Evolutionary conservation across 306 rosid genomes (phyloP).

Genomic region (Malus fusca): DNA sequence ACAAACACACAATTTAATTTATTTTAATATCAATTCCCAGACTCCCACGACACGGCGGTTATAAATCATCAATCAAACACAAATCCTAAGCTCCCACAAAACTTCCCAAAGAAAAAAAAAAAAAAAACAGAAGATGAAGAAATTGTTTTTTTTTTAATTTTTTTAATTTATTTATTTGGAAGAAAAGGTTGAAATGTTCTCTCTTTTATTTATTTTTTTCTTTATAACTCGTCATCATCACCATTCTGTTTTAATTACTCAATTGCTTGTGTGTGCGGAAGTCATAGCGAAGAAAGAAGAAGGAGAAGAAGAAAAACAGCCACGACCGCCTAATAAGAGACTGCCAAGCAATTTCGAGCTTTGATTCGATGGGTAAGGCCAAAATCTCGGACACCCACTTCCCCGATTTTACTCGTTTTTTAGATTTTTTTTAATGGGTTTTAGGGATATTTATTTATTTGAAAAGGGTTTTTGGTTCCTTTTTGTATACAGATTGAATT

Average conservation of each 20-base stretch:
- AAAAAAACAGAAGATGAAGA: too few relatives aligned
- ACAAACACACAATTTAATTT: background rate
- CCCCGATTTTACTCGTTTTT: conserved; percentile 16
- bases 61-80: conserved; percentile 22
- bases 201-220: conserved; percentile 13
- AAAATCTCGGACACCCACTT: conserved; percentile 27
- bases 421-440: conserved; percentile 15
- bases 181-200: conserved; percentile 15
- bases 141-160: background rate
- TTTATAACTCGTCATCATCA: conserved; percentile 13
- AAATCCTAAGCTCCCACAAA: conserved; percentile 11
- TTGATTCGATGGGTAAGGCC: conserved; percentile 33
- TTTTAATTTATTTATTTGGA: background rate
- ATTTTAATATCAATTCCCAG: background rate
- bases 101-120: background rate
- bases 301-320: conserved; percentile 16
- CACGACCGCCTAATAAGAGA: background rate
- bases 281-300: conserved; percentile 11
- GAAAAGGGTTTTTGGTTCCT: conserved; percentile 2
- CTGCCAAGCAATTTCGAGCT: conserved; percentile 27
- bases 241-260: conserved; percentile 16
- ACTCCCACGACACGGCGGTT: conserved; percentile 27
- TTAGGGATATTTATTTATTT: conserved; percentile 23
- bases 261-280: conserved; percentile 12
- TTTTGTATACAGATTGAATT: conserved; percentile 16